Conservation (phyloP, 371 early-diverging fungal genomes). For the Fennellomyces sp. region DNA sequence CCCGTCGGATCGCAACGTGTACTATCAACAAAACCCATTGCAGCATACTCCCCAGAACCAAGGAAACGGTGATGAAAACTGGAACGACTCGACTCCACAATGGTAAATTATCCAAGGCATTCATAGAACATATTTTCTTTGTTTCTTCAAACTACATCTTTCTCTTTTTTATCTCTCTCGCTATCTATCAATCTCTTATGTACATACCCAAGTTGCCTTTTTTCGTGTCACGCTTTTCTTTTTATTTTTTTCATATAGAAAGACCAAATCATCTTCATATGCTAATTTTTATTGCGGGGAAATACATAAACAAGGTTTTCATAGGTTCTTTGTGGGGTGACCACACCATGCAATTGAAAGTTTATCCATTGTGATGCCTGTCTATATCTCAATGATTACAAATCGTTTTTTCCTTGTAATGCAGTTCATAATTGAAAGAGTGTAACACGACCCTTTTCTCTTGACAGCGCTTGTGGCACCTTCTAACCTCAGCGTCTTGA, state of each 20-base stretch:
- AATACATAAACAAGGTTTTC: neutral
- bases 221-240: neutral
- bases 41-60: constrained; percentile 8
- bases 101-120: constrained; percentile 3
- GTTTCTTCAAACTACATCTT: neutral
- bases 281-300: neutral
- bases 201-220: neutral
- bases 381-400: too few relatives aligned
- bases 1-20: constrained; percentile 10
- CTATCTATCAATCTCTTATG: neutral
- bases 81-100: constrained; percentile 12
- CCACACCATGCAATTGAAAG: too few relatives aligned
- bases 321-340: too few relatives aligned
- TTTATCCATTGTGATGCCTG: too few relatives aligned
- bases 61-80: constrained; percentile 1
- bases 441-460: neutral
- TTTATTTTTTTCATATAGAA: neutral
- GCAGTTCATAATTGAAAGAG: too few relatives aligned
- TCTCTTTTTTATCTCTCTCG: neutral
- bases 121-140: neutral
- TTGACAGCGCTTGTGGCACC: neutral
- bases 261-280: neutral
- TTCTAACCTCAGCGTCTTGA: too few relatives aligned
- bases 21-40: constrained; percentile 10
- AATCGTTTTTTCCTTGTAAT: too few relatives aligned